Evolutionary conservation across 441 rosid genomes (phyloP).

Genomic region (Brassica balearica): DNA sequence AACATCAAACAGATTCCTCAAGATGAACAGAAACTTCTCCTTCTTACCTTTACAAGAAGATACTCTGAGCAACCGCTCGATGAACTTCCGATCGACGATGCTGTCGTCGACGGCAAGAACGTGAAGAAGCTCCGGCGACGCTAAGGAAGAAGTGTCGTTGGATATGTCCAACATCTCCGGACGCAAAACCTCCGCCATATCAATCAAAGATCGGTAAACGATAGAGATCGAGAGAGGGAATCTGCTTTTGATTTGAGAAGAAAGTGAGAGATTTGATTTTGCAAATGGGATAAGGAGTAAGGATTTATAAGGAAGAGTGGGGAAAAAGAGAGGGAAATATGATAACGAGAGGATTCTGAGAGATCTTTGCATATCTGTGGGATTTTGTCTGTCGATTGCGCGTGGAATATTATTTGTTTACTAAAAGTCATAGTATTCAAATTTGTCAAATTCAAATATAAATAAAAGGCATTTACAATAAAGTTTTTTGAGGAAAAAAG

Average conservation of each 20-base stretch:
- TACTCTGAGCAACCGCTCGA: conserved; percentile 75
- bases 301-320: conserved; percentile 27
- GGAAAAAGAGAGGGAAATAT: conserved; percentile 26
- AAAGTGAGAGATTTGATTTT: conserved; percentile 4
- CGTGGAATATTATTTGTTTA: conserved; percentile 42
- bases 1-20: conserved; percentile 3
- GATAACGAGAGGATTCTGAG: conserved; percentile 28
- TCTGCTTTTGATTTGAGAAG: neutral
- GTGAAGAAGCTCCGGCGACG: conserved; percentile 52
- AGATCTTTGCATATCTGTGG: conserved; percentile 25
- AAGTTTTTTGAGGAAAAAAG: neutral
- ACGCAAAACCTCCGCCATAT: conserved; percentile 41
- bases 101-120: conserved; percentile 94
- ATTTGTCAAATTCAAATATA: conserved; percentile 5
- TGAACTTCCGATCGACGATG: conserved; percentile 75
- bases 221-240: neutral
- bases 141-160: conserved; percentile 33
- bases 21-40: neutral
- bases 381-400: conserved; percentile 45
- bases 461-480: neutral
- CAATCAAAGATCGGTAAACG: neutral
- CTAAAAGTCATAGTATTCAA: neutral
- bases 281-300: neutral
- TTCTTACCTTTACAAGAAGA: conserved; percentile 70
- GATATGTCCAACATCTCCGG: conserved; percentile 38